A percentile compares a stretch with the other conserved stretches of the same genome.
phyloP scores from a whole-genome alignment of 352 stramenopile genomes.

The Phytophthora cryptogea region DNA sequence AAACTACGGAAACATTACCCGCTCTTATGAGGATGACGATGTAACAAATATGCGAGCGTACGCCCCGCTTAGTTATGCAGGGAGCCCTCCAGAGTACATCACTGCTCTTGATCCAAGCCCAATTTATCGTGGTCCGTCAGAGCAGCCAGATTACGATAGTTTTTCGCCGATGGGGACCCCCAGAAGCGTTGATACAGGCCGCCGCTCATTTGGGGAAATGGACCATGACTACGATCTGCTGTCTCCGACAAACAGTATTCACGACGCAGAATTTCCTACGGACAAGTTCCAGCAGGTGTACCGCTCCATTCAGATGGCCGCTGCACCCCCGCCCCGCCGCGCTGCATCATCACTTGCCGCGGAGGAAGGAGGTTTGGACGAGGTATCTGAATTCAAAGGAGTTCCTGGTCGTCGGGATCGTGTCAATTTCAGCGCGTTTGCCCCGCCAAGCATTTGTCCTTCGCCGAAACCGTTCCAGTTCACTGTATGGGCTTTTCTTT shows the following conservation, averaged over 20 bases:
- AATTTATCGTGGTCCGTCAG: constrained; percentile 41
- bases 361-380: constrained; percentile 31
- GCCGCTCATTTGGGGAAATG: constrained; percentile 34
- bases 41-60: constrained; percentile 42
- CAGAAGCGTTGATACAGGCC: constrained; percentile 28
- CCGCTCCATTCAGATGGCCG: constrained; percentile 62
- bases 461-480: constrained; percentile 71
- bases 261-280: constrained; percentile 63
- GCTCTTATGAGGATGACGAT: constrained; percentile 38
- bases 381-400: constrained; percentile 42
- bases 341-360: constrained; percentile 18
- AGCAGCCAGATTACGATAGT: constrained; percentile 43
- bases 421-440: constrained; percentile 81
- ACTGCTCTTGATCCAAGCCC: constrained; percentile 36
- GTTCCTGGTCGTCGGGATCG: constrained; percentile 59
- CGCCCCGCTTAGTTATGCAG: constrained; percentile 30
- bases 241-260: constrained; percentile 62
- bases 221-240: constrained; percentile 49
- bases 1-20: constrained; percentile 36
- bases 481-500: constrained; percentile 74
- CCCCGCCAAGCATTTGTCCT: constrained; percentile 59
- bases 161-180: constrained; percentile 51
- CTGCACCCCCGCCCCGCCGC: constrained; percentile 13
- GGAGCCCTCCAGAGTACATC: constrained; percentile 40
- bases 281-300: constrained; percentile 79